Evolutionary conservation across 1,139 yeast species (phyloP).

Genomic region (Entelexis paramagnoliae): DNA sequence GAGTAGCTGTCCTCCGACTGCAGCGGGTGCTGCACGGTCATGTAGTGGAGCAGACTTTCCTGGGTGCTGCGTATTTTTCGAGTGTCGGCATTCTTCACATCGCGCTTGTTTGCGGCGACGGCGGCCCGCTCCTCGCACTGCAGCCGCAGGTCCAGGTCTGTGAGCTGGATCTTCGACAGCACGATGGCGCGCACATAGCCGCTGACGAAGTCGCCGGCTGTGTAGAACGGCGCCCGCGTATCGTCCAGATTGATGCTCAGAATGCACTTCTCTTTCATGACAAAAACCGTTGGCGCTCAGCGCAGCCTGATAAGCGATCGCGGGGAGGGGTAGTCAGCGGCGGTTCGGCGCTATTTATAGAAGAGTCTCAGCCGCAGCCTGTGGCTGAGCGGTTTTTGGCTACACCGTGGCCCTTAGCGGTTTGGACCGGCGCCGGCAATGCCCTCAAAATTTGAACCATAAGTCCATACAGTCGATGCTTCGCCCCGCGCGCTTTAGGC

Average conservation of each 20-base stretch:
- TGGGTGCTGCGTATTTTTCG: background rate
- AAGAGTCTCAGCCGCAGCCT: no score
- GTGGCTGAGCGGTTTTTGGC: no score
- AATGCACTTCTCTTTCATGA: background rate
- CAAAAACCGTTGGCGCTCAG: no score
- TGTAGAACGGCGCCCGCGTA: conserved; percentile 11
- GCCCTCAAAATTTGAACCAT: no score
- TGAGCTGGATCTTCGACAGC: background rate
- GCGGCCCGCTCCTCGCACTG: conserved; percentile 12
- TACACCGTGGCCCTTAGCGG: no score
- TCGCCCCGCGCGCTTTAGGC: no score
- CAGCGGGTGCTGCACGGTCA: background rate
- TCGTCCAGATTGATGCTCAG: conserved; percentile 7
- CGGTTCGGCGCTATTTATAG: no score
- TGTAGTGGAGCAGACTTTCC: background rate
- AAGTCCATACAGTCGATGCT: no score
- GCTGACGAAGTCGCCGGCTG: conserved; percentile 13
- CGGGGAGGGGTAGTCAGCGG: no score
- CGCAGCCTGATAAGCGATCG: no score
- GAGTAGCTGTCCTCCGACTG: conserved; percentile 2
- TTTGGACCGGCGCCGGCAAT: no score
- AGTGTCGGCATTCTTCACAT: background rate
- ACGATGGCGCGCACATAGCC: conserved; percentile 11
- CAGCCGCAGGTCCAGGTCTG: conserved; percentile 5
- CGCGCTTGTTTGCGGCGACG: conserved; percentile 3